Evolutionary conservation across 768 basidiomycete species (phyloP), one percentile per base, ranked within the genome.

Genomic region (Suillus subalutaceus): DNA sequence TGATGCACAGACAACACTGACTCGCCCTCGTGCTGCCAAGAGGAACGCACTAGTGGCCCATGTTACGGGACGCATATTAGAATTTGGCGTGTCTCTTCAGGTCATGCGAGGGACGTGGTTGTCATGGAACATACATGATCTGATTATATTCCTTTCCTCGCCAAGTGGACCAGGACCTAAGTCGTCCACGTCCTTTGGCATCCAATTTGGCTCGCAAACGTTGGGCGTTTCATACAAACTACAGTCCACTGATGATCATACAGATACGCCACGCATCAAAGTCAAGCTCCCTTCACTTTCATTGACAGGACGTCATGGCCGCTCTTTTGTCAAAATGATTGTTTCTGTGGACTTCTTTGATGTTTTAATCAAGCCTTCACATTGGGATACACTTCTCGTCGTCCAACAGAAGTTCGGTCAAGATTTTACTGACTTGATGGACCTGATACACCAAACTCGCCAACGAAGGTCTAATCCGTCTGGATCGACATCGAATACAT

Each of bases 81-180:
- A 83, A 26, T 73, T 88, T 30, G 84, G 84, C 32, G 80, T 93
- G 10, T 85, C 86, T 4, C 83, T 95, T 7, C 93, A 94, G 71
- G 88, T 94, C 48, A 93, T 94, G 90, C 91, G 89, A 67, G 92
- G 92, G 23, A 94, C 92, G 1, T 95, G 93, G 93, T 76, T 94
- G 40, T 88, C 90, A 9, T 93, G 89, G 91, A 85, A 88, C 65
- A 77, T 88, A 26, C 79, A 84, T 64, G 79, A 87, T 61, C 82
- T 80, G 0, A 75, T 86, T 9, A 76, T 75, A 2, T 88, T 87
- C 70, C 48, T 84, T 37, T 80, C 83, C 52, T 83, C 81, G 32
- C 75, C 81, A 0, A 74, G 74, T 18, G 63, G 72, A 37, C 72
- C 73, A 20, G 68, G 72, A 40, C 76, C 79, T 10, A 79, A 77